Evolutionary conservation across 805 yeast species (phyloP), one percentile per base, ranked within the genome.

Genomic region (Wickerhamomyces subpelliculosus): DNA sequence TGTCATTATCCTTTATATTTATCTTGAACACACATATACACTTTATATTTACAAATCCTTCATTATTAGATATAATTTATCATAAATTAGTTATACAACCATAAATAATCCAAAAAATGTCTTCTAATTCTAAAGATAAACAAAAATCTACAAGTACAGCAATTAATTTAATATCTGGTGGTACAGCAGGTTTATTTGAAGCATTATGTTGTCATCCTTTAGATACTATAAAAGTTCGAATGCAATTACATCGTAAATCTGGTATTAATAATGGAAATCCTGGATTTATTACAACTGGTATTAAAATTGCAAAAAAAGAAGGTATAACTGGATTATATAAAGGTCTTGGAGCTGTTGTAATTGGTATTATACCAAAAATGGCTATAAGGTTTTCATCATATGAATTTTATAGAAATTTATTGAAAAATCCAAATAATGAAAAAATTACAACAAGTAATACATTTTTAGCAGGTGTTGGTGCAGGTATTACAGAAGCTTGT

Each of bases 131-230:
- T n/a, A n/a, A n/a, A n/a, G 47, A 51, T 38, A 59, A 63, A 44
- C 61, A 61, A 43, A 58, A 55, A 38, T 48, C 62, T 11, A 60
- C 68, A 16, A 48, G 56, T 36, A 67, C 80, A 19, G 74, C 78
- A 11, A 72, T 80, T 40, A 88, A 83, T 54, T 70, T 84, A 48
- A 70, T 86, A 35, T 93, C 97, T 25, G 98, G 98, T 52, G 98
- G 98, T 54, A 79, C 90, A 8, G 98, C 98, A 12, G 98, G 98
- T 42, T 70, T 90, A 43, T 86, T 89, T 58, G 98, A 90, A 70
- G 98, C 97, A n/a, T 71, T 93, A 46, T 80, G 90, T 61, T 90
- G 98, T 61, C 98, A 90, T 62, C 97, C 97, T n/a, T 73, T 90
- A 52, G 98, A 90, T 60, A 90, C 98, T 29, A 85, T 90, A 60